These are phyloP conservation scores for Lentinula aciculospora DNA, from an alignment of 768 basidiomycete species.

Conservation along the genomic window DNA sequence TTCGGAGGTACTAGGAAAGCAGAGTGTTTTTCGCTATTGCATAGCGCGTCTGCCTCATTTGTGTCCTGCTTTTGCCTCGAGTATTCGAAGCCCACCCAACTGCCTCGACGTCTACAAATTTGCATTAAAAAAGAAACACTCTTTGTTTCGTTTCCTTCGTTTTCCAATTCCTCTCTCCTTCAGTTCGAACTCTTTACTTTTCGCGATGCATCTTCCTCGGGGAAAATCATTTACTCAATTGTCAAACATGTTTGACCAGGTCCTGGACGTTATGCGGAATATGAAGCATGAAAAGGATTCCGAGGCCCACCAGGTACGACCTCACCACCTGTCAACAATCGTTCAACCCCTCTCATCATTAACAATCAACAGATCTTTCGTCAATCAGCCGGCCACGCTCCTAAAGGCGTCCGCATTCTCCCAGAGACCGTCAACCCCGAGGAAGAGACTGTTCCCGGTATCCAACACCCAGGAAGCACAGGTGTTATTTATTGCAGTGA, in stretches of 20 bases:
- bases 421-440: conserved; percentile 75
- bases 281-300: conserved; percentile 78
- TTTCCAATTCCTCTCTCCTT: background rate
- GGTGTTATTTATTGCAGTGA: conserved; percentile 27
- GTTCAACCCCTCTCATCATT: background rate
- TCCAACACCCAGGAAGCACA: conserved; percentile 66
- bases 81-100: background rate
- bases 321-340: no score
- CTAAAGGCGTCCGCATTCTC: conserved; percentile 42
- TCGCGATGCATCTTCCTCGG: conserved; percentile 30
- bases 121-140: background rate
- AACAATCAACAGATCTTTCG: conserved; percentile 61
- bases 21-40: background rate
- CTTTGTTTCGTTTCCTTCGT: background rate
- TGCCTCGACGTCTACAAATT: background rate
- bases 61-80: background rate
- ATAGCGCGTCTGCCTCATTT: background rate
- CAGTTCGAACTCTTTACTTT: background rate
- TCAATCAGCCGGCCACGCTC: conserved; percentile 61
- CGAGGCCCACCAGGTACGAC: conserved; percentile 74
- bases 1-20: background rate
- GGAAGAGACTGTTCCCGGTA: conserved; percentile 88
- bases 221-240: conserved; percentile 33
- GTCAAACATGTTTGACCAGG: conserved; percentile 45
- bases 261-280: conserved; percentile 60